A percentile compares a stretch with the other conserved stretches of the same genome.
Conservation (phyloP, 2,329 filamentous ascomycete species). For the Chaetomiaceae sp. region DNA sequence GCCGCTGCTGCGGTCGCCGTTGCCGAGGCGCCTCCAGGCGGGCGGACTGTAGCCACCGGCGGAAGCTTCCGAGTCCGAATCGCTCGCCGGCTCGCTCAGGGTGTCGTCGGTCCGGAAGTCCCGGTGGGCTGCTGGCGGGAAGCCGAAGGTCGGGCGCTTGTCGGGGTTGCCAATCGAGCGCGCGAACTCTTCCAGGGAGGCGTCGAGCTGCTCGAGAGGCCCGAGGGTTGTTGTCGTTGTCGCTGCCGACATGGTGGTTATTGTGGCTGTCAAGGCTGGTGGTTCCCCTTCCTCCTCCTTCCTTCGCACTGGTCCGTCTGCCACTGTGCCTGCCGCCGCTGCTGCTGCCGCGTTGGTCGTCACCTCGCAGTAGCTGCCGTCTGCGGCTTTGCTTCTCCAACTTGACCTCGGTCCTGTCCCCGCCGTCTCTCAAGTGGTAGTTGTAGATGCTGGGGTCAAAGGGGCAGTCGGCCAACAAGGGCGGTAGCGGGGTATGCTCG, state of each 20-base stretch:
- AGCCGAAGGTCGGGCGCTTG: constrained; percentile 31
- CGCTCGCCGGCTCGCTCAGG: constrained; percentile 30
- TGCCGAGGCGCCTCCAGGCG: constrained; percentile 55
- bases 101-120: constrained; percentile 37
- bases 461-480: constrained; percentile 17
- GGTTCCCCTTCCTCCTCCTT: constrained; percentile 7
- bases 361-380: not conserved
- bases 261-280: not conserved
- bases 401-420: not conserved
- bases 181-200: constrained; percentile 50
- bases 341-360: not conserved
- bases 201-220: constrained; percentile 35
- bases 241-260: constrained; percentile 21
- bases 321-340: not conserved
- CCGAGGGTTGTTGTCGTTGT: constrained; percentile 21
- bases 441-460: constrained; percentile 15
- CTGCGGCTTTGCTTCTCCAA: constrained; percentile 11
- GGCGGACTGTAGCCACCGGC: constrained; percentile 54
- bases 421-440: constrained; percentile 4
- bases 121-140: constrained; percentile 38
- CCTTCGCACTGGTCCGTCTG: not conserved
- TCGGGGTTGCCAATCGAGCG: constrained; percentile 33
- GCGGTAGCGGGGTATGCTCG: constrained; percentile 19
- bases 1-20: constrained; percentile 51
- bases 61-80: constrained; percentile 34